Conservation (phyloP, 1,139 yeast species). For the Saccharomyces pastorianus region DNA sequence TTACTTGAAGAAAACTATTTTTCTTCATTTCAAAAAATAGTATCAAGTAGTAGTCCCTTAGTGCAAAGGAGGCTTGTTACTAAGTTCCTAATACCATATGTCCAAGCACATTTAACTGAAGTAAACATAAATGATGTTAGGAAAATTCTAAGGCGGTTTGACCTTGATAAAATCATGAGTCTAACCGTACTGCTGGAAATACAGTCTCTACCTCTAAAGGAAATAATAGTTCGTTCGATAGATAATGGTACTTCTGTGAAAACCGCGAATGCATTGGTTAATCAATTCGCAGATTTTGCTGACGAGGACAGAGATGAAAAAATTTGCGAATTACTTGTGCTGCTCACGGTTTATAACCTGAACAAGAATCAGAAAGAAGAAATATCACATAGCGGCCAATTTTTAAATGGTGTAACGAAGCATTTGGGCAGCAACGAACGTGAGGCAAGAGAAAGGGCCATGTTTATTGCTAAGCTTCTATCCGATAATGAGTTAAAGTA, state of each 20-base stretch:
- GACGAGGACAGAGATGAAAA: slow-evolving; percentile 13
- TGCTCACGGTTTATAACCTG: slow-evolving; percentile 16
- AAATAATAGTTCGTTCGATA: slow-evolving; percentile 16
- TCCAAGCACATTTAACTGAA: slow-evolving; percentile 15
- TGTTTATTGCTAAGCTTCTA: slow-evolving; percentile 34
- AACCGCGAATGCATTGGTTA: slow-evolving; percentile 8
- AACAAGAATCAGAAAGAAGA: slow-evolving; percentile 9
- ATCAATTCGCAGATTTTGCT: slow-evolving; percentile 10
- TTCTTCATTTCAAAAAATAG: slow-evolving; percentile 6
- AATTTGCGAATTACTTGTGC: slow-evolving; percentile 20
- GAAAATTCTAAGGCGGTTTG: slow-evolving; percentile 9
- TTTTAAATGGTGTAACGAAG: slow-evolving; percentile 31
- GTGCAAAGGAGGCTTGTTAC: slow-evolving; percentile 22
- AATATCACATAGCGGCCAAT: slow-evolving; percentile 22
- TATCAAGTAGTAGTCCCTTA: slow-evolving; percentile 12
- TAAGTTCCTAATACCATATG: slow-evolving; percentile 22
- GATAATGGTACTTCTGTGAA: slow-evolving; percentile 15
- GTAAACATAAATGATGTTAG: slow-evolving; percentile 14
- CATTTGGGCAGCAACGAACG: slow-evolving; percentile 27
- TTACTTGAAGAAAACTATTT: slow-evolving; percentile 12
- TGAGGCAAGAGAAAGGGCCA: slow-evolving; percentile 31
- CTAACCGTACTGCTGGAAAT: slow-evolving; percentile 12
- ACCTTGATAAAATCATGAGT: slow-evolving; percentile 11
- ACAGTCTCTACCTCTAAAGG: slow-evolving; percentile 19
- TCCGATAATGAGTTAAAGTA: slow-evolving; percentile 29